A percentile compares a stretch with the other conserved stretches of the same genome.
phyloP scores from a whole-genome alignment of 2,329 filamentous ascomycete species.

The Aspergillus versicolor region DNA sequence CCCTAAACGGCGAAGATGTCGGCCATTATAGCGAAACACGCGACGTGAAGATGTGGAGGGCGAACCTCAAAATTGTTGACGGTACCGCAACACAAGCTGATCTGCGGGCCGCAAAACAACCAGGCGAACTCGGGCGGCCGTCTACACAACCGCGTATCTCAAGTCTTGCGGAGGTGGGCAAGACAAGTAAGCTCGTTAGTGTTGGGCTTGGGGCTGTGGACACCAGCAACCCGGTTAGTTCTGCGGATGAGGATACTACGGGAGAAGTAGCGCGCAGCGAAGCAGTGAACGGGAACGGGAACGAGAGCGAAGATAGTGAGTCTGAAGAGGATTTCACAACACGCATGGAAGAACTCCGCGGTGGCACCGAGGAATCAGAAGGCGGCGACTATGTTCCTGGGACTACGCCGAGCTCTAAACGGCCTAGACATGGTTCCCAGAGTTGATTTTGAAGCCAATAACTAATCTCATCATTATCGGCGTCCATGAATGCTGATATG shows the following conservation, averaged over 20 bases:
- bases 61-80: slow-evolving; percentile 46
- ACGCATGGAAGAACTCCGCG: slow-evolving; percentile 19
- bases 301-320: slow-evolving; percentile 14
- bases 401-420: slow-evolving; percentile 19
- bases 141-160: slow-evolving; percentile 18
- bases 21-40: slow-evolving; percentile 47
- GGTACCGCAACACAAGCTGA: slow-evolving; percentile 29
- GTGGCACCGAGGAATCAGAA: slow-evolving; percentile 29
- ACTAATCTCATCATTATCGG: not conserved
- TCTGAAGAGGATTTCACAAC: slow-evolving; percentile 17
- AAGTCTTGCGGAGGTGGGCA: slow-evolving; percentile 33
- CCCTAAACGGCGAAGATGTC: slow-evolving; percentile 55
- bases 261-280: slow-evolving; percentile 13
- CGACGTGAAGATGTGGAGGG: slow-evolving; percentile 48
- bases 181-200: slow-evolving; percentile 41
- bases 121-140: slow-evolving; percentile 27
- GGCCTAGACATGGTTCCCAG: slow-evolving; percentile 12
- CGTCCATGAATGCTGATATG: not conserved
- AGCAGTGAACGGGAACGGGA: slow-evolving; percentile 11
- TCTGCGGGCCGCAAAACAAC: slow-evolving; percentile 28
- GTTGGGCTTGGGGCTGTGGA: slow-evolving; percentile 32
- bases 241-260: slow-evolving; percentile 18
- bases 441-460: not conserved
- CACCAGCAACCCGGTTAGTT: slow-evolving; percentile 26
- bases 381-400: slow-evolving; percentile 27